Conservation (phyloP, 1,284 basidiomycete genomes). For the Cryptococcus maquisensis region DNA sequence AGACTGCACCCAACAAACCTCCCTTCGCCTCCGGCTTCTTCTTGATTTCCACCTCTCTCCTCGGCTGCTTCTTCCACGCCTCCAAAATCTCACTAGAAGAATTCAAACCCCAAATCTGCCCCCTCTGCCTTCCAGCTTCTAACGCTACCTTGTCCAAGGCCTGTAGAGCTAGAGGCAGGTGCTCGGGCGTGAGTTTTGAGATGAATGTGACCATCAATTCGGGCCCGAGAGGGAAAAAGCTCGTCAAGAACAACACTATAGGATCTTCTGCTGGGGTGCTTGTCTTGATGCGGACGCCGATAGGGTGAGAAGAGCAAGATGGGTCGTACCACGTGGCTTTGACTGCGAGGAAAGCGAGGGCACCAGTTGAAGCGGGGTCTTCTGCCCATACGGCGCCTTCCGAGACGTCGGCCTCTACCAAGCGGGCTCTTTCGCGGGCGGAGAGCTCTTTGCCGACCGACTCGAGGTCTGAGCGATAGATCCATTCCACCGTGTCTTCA, state of each 20-base stretch:
- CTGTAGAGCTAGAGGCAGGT: slow-evolving; percentile 16
- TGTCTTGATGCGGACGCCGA: slow-evolving; percentile 11
- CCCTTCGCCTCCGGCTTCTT: slow-evolving; percentile 17
- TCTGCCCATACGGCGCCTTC: slow-evolving; percentile 2
- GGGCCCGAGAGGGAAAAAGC: slow-evolving; percentile 20
- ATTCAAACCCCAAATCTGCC: slow-evolving; percentile 18
- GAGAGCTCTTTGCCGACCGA: slow-evolving; percentile 3
- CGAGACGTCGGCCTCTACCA: not conserved
- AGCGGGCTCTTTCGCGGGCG: not conserved
- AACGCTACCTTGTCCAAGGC: slow-evolving; percentile 18
- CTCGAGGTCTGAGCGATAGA: slow-evolving; percentile 9
- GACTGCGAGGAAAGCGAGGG: slow-evolving; percentile 11
- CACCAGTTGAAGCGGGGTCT: slow-evolving; percentile 19
- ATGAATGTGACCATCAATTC: slow-evolving; percentile 18
- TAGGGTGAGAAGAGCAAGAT: slow-evolving; percentile 3
- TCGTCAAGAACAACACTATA: slow-evolving; percentile 5
- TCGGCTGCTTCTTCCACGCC: slow-evolving; percentile 13
- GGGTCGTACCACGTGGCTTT: slow-evolving; percentile 3
- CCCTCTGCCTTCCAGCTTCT: slow-evolving; percentile 12
- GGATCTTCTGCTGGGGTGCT: not conserved
- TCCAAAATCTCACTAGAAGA: slow-evolving; percentile 6
- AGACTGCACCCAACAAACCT: slow-evolving; percentile 29
- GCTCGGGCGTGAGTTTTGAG: slow-evolving; percentile 14
- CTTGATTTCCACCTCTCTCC: slow-evolving; percentile 6
- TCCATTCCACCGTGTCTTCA: slow-evolving; percentile 11